A percentile compares a stretch with the other conserved stretches of the same genome.
Evolutionary conservation across 768 basidiomycete species (phyloP).

Genomic region (Boletus patriciae): DNA sequence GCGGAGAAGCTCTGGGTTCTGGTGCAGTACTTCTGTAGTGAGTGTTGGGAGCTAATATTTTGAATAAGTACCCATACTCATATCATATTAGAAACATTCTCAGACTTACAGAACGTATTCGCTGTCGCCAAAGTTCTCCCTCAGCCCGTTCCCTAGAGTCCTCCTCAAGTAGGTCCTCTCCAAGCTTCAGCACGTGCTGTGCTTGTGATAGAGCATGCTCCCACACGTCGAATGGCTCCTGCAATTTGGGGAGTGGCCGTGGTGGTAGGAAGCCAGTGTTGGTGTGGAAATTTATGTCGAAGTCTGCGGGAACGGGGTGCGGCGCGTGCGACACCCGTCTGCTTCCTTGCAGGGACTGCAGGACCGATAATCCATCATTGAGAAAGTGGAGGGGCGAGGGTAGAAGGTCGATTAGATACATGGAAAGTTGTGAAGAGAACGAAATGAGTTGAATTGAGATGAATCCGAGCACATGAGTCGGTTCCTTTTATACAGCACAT

Average conservation of each 20-base stretch:
- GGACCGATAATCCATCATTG: constrained; percentile 45
- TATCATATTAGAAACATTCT: constrained; percentile 3
- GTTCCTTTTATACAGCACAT: constrained; percentile 33
- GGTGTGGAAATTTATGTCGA: constrained; percentile 47
- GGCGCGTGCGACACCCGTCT: constrained; percentile 31
- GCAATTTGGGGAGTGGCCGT: constrained; percentile 56
- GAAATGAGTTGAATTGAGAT: constrained; percentile 6
- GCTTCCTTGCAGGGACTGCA: constrained; percentile 44
- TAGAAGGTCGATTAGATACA: constrained; percentile 41
- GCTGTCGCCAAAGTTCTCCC: constrained; percentile 68
- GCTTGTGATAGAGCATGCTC: constrained; percentile 64
- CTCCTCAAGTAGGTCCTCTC: constrained; percentile 52
- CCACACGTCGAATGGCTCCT: constrained; percentile 61
- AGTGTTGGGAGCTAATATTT: constrained; percentile 70
- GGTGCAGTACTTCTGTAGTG: constrained; percentile 49
- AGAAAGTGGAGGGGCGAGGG: constrained; percentile 55
- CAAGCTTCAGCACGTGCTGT: constrained; percentile 52
- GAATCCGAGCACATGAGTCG: not conserved
- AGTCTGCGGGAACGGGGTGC: constrained; percentile 44
- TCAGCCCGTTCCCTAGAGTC: constrained; percentile 47
- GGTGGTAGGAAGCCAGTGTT: constrained; percentile 86
- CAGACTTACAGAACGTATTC: constrained; percentile 59
- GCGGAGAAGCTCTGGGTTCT: constrained; percentile 63
- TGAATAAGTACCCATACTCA: constrained; percentile 11
- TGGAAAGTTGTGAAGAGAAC: constrained; percentile 13